Conservation (phyloP, 164 flowering plant genomes). For the Santalum album region DNA sequence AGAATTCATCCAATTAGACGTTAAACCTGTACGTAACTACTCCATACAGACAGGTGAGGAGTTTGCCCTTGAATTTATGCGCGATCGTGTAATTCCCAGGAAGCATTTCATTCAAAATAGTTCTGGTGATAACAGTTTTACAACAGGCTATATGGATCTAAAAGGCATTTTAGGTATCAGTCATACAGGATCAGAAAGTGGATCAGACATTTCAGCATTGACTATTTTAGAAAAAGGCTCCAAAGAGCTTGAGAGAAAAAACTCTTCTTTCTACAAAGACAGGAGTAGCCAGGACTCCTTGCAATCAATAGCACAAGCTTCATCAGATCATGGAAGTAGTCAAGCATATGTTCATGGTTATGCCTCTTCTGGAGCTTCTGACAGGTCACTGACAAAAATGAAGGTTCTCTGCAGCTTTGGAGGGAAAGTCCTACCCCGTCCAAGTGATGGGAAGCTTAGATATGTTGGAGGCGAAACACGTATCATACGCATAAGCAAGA, state of each 20-base stretch:
- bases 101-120: constrained; percentile 15
- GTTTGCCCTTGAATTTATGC: constrained; percentile 44
- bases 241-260: constrained; percentile 18
- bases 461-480: constrained; percentile 12
- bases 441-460: constrained; percentile 42
- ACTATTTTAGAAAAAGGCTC: constrained; percentile 18
- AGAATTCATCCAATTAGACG: constrained; percentile 22
- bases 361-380: constrained; percentile 24
- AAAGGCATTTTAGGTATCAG: constrained; percentile 29
- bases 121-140: constrained; percentile 14
- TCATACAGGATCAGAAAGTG: constrained; percentile 32
- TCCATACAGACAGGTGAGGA: constrained; percentile 50
- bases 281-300: constrained; percentile 16
- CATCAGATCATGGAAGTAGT: constrained; percentile 15
- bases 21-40: constrained; percentile 29
- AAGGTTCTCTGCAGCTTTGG: constrained; percentile 47
- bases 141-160: constrained; percentile 29
- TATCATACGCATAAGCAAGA: constrained; percentile 1
- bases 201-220: constrained; percentile 25
- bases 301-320: constrained; percentile 14
- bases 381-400: constrained; percentile 19
- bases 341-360: constrained; percentile 8
- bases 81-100: constrained; percentile 22
- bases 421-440: constrained; percentile 39
- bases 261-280: constrained; percentile 15